phyloP scores from a whole-genome alignment of 140 eudicot genomes.

The Cichorium intybus region DNA sequence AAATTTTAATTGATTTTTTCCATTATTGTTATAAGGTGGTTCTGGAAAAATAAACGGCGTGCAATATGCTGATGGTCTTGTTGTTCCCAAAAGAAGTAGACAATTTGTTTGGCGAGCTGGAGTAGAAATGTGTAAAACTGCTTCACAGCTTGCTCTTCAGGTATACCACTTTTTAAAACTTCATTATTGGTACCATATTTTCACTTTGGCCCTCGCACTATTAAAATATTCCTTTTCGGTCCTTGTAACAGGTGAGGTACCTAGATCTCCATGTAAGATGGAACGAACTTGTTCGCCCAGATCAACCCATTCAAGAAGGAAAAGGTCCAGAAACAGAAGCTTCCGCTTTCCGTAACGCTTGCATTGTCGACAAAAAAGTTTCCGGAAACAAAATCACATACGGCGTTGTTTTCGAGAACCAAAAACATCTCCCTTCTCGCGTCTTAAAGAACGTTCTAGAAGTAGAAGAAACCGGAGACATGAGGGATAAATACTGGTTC shows the following conservation, averaged over 20 bases:
- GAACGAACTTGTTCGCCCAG: slow-evolving; percentile 86
- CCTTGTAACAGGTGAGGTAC: slow-evolving; percentile 68
- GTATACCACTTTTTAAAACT: too few relatives aligned
- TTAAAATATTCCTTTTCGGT: neutral
- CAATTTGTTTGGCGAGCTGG: slow-evolving; percentile 92
- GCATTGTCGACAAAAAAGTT: slow-evolving; percentile 55
- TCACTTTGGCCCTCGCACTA: neutral
- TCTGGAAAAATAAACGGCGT: slow-evolving; percentile 60
- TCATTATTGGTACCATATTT: neutral
- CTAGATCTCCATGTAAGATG: slow-evolving; percentile 81
- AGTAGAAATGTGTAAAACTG: slow-evolving; percentile 77
- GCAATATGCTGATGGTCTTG: slow-evolving; percentile 69
- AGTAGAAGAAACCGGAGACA: slow-evolving; percentile 57
- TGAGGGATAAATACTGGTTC: slow-evolving; percentile 79
- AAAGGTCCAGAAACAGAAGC: slow-evolving; percentile 88
- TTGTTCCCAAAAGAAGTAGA: slow-evolving; percentile 75
- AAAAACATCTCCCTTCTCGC: slow-evolving; percentile 88
- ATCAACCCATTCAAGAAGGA: slow-evolving; percentile 58
- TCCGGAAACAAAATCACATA: slow-evolving; percentile 57
- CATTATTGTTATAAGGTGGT: slow-evolving; percentile 57
- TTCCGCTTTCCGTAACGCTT: slow-evolving; percentile 85
- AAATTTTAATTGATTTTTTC: slow-evolving; percentile 7
- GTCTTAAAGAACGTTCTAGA: slow-evolving; percentile 66
- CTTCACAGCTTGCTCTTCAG: slow-evolving; percentile 92
- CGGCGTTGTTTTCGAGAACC: slow-evolving; percentile 76